Percentiles rank a stretch among this genome's conserved stretches.
Evolutionary conservation across 2,329 filamentous ascomycete genomes (phyloP).

Genomic region (Aspergillus sp.): DNA sequence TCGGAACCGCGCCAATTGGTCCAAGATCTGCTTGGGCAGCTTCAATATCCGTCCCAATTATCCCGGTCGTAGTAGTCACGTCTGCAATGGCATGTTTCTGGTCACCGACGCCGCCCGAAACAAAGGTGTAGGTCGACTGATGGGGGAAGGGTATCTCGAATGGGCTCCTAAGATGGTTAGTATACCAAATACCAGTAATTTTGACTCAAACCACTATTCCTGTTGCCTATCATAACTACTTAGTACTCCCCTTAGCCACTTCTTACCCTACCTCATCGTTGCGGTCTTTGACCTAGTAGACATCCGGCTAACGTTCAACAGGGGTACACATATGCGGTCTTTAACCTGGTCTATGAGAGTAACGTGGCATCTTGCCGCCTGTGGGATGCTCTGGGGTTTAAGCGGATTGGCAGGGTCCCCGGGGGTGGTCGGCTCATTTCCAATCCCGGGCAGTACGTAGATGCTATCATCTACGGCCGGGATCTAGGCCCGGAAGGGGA

Average conservation of each 20-base stretch:
- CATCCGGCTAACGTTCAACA: conserved; percentile 33
- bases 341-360: conserved; percentile 92
- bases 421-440: conserved; percentile 70
- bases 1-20: conserved; percentile 69
- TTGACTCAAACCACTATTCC: not conserved
- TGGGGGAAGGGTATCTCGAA: conserved; percentile 76
- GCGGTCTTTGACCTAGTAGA: not conserved
- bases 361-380: conserved; percentile 87
- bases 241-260: not conserved
- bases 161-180: conserved; percentile 68
- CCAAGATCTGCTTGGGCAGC: conserved; percentile 78
- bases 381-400: conserved; percentile 91
- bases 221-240: not conserved
- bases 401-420: conserved; percentile 82
- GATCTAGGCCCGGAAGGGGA: conserved; percentile 66
- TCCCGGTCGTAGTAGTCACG: conserved; percentile 83
- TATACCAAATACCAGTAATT: conserved; percentile 9
- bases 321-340: conserved; percentile 89
- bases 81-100: conserved; percentile 76
- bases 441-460: conserved; percentile 67
- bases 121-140: conserved; percentile 71
- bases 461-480: conserved; percentile 76
- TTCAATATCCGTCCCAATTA: conserved; percentile 97
- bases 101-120: conserved; percentile 73
- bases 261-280: not conserved